phyloP scores from a whole-genome alignment of 2,329 filamentous ascomycete species.

The Cytospora leucostoma region DNA sequence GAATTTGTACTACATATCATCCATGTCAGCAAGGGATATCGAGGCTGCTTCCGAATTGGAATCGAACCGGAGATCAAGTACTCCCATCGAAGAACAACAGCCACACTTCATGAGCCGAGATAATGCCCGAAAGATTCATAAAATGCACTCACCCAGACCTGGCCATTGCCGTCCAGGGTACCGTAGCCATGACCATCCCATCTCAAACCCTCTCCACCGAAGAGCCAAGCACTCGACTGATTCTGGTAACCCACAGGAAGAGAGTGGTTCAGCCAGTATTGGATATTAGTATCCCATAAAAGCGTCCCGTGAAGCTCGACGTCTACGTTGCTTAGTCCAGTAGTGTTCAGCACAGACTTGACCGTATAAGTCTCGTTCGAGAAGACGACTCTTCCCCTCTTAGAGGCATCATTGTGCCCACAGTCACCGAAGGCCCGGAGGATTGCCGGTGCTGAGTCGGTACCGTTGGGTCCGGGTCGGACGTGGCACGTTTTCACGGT shows the following conservation, averaged over 20 bases:
- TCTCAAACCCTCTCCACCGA: constrained; percentile 45
- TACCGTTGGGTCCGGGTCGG: constrained; percentile 20
- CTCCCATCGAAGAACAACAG: no score
- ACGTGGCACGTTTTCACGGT: constrained; percentile 17
- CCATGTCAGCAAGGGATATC: background rate
- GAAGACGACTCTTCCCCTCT: constrained; percentile 33
- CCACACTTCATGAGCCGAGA: no score
- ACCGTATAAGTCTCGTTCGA: constrained; percentile 32
- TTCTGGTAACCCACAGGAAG: constrained; percentile 45
- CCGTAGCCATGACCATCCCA: constrained; percentile 45
- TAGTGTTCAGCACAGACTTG: constrained; percentile 33
- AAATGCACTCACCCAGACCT: constrained; percentile 34
- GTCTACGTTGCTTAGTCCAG: constrained; percentile 34
- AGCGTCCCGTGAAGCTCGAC: constrained; percentile 34
- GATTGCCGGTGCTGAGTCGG: constrained; percentile 24
- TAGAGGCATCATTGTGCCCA: constrained; percentile 29
- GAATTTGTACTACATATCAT: constrained; percentile 30
- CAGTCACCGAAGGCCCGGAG: constrained; percentile 35
- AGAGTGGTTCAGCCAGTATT: constrained; percentile 44
- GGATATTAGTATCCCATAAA: constrained; percentile 26
- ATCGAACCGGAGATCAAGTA: no score
- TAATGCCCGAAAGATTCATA: no score
- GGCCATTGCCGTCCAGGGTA: constrained; percentile 36
- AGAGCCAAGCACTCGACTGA: constrained; percentile 43
- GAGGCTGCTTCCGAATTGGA: no score